Evolutionary conservation across 148 eudicot species (phyloP).

Genomic region (Pharnaceum exiguum): DNA sequence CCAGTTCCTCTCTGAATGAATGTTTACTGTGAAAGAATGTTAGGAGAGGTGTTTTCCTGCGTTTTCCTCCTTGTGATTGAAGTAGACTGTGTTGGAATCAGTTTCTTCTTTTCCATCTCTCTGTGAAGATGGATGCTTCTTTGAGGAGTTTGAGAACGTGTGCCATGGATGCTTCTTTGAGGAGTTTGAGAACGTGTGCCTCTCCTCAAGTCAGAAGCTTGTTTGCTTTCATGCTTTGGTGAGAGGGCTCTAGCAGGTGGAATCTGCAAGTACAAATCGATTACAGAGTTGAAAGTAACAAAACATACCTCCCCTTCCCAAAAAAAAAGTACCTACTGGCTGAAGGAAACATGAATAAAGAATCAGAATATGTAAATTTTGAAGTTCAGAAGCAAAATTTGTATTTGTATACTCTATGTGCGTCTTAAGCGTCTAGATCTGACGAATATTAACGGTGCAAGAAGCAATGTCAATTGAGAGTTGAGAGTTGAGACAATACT

Average conservation of each 20-base stretch:
- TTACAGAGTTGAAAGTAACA: neutral
- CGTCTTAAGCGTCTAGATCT: no score
- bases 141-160: conserved; percentile 33
- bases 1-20: neutral
- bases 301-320: no score
- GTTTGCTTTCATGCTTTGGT: conserved; percentile 33
- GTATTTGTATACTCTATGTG: no score
- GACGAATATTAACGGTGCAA: no score
- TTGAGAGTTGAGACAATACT: no score
- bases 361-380: no score
- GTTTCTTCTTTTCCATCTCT: conserved; percentile 15
- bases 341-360: no score
- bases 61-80: conserved; percentile 20
- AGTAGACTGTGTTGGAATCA: conserved; percentile 5
- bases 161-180: conserved; percentile 29
- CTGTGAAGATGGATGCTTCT: conserved; percentile 27
- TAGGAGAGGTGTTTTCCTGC: conserved; percentile 43
- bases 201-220: conserved; percentile 10
- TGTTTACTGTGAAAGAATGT: conserved; percentile 25
- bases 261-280: conserved; percentile 29
- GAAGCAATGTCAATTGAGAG: no score
- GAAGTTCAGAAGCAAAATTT: no score
- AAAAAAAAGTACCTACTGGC: neutral
- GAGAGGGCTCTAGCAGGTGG: conserved; percentile 21
- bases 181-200: conserved; percentile 29